These are phyloP conservation scores for Zymoseptoria pseudotritici DNA, from an alignment of 2,329 filamentous ascomycete species.

Conservation along the genomic window DNA sequence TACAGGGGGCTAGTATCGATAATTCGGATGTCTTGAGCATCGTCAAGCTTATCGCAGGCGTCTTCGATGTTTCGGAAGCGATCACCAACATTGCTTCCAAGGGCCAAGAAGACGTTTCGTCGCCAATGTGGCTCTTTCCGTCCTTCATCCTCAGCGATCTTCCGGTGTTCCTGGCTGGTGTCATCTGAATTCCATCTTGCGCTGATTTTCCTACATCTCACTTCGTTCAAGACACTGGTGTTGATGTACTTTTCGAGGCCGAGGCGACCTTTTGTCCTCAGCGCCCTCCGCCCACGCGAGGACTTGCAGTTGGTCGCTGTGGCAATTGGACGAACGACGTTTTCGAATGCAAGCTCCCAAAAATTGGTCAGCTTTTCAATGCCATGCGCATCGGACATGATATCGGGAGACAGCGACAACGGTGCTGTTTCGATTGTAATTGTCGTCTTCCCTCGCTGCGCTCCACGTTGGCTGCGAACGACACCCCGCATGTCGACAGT, in stretches of 20 bases:
- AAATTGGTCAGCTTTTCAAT: neutral
- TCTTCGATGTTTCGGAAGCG: constrained; percentile 76
- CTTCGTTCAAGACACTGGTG: neutral
- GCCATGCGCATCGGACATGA: neutral
- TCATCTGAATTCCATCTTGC: neutral
- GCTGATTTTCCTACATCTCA: neutral
- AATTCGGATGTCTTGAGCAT: constrained; percentile 59
- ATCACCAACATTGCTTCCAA: constrained; percentile 90
- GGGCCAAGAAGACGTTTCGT: constrained; percentile 62
- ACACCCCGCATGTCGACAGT: neutral
- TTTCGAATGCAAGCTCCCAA: neutral
- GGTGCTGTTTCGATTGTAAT: neutral
- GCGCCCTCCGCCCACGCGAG: too few species aligned
- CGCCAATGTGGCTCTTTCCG: neutral
- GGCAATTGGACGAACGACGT: neutral
- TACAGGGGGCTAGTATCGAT: constrained; percentile 79
- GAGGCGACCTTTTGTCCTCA: neutral
- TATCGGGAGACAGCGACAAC: neutral
- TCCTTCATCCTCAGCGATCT: constrained; percentile 27
- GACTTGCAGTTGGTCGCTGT: neutral
- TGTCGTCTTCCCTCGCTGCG: neutral
- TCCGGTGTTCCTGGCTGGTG: neutral
- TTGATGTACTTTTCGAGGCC: neutral
- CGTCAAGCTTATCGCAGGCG: constrained; percentile 71
- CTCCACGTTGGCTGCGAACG: neutral